Percentiles rank a stretch among this genome's conserved stretches.
Conservation (phyloP, 345 rosid genomes). For the Crucihimalaya himalaica region DNA sequence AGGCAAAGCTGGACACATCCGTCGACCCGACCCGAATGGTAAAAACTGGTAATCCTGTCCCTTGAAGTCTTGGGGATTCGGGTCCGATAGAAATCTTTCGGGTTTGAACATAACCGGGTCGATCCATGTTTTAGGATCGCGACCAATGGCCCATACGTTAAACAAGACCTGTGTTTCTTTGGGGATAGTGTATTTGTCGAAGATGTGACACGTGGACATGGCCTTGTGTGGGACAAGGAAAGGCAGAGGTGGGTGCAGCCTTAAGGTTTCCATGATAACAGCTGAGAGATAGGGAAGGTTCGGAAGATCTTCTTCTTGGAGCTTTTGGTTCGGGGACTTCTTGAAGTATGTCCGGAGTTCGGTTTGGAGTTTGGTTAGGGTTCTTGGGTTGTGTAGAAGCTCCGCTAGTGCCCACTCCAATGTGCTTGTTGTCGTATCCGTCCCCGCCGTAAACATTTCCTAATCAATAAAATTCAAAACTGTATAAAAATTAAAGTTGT, state of each 20-base stretch:
- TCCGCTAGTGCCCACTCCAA: constrained; percentile 93
- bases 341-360: constrained; percentile 51
- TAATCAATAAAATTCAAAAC: background rate
- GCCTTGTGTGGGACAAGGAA: constrained; percentile 86
- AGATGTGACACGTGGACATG: constrained; percentile 57
- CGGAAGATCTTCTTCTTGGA: constrained; percentile 58
- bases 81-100: constrained; percentile 60
- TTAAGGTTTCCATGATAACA: constrained; percentile 68
- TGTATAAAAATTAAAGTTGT: background rate
- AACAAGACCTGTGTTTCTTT: constrained; percentile 75
- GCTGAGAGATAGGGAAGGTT: constrained; percentile 68
- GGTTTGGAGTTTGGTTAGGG: constrained; percentile 50
- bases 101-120: constrained; percentile 61
- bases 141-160: constrained; percentile 71
- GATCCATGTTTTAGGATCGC: constrained; percentile 63
- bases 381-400: constrained; percentile 57
- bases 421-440: constrained; percentile 85
- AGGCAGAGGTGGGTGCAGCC: constrained; percentile 84
- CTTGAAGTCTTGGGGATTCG: constrained; percentile 49
- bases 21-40: constrained; percentile 84
- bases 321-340: constrained; percentile 37
- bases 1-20: constrained; percentile 87
- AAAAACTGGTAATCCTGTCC: constrained; percentile 69
- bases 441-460: constrained; percentile 91
- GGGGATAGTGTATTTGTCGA: constrained; percentile 50